Evolutionary conservation across 78 protist genomes (phyloP).

Genomic region (Chrysochromulina parva): DNA sequence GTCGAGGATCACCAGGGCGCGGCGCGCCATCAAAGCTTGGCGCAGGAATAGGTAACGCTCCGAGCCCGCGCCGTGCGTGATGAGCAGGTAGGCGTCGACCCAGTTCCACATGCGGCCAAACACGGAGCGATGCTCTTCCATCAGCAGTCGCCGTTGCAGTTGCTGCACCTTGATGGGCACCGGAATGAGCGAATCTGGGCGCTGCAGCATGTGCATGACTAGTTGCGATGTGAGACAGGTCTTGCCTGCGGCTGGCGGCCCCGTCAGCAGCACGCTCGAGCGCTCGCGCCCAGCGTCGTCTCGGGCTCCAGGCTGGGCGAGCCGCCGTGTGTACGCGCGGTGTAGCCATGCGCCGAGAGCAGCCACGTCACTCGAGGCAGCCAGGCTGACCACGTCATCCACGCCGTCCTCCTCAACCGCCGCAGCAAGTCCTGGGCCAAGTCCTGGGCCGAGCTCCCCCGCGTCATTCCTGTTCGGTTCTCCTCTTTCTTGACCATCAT

Average conservation of each 20-base stretch:
- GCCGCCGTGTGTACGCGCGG: too few species aligned
- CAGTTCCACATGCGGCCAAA: not conserved
- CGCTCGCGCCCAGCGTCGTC: too few species aligned
- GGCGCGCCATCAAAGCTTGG: not conserved
- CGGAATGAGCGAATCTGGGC: not conserved
- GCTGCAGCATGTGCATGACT: not conserved
- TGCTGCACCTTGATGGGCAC: not conserved
- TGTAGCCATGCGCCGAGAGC: too few species aligned
- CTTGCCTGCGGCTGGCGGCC: not conserved
- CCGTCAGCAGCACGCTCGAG: not conserved
- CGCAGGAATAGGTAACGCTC: not conserved
- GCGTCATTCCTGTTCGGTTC: too few species aligned
- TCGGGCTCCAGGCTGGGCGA: too few species aligned
- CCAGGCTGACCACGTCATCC: too few species aligned
- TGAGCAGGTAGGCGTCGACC: not conserved
- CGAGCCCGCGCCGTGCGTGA: not conserved
- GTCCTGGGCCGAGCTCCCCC: too few species aligned
- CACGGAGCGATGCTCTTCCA: too few species aligned
- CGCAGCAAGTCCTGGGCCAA: too few species aligned
- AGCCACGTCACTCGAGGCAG: too few species aligned
- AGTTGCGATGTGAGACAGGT: not conserved
- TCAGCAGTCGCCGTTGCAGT: not conserved
- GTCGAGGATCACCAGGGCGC: not conserved
- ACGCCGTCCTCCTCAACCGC: too few species aligned
- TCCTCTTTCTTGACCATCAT: too few species aligned